Conservation (phyloP, 2,329 filamentous ascomycete species). For the Graphilbum ipis-grandicollis region DNA sequence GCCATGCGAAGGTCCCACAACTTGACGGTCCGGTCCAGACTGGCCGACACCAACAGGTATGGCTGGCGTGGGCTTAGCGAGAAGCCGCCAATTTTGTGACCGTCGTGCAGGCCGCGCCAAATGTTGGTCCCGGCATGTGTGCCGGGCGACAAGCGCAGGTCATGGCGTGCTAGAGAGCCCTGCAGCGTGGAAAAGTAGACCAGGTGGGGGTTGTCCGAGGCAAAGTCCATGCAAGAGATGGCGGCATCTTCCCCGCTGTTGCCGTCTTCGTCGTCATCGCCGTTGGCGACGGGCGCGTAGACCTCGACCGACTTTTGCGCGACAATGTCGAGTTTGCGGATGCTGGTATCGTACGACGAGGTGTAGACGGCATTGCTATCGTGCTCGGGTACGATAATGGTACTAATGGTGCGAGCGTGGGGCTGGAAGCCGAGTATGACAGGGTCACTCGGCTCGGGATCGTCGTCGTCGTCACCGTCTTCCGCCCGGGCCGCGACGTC, state of each 20-base stretch:
- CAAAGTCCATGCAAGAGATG: slow-evolving; percentile 72
- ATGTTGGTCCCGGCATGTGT: slow-evolving; percentile 32
- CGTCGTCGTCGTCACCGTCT: slow-evolving; percentile 27
- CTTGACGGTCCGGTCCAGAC: slow-evolving; percentile 73
- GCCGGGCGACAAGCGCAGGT: slow-evolving; percentile 46
- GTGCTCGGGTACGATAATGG: slow-evolving; percentile 59
- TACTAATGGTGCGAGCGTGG: slow-evolving; percentile 74
- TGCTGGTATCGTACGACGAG: slow-evolving; percentile 82
- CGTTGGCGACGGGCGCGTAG: slow-evolving; percentile 53
- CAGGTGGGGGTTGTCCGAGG: slow-evolving; percentile 48
- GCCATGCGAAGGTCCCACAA: slow-evolving; percentile 88
- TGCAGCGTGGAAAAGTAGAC: slow-evolving; percentile 79
- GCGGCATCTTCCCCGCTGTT: too few relatives aligned
- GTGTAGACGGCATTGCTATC: slow-evolving; percentile 66
- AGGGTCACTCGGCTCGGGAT: slow-evolving; percentile 49
- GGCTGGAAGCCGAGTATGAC: slow-evolving; percentile 81
- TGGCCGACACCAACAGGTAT: slow-evolving; percentile 76
- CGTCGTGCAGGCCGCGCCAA: slow-evolving; percentile 53
- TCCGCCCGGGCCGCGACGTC: slow-evolving; percentile 26
- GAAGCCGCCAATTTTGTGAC: slow-evolving; percentile 90
- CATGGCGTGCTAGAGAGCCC: slow-evolving; percentile 65
- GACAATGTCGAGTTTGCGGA: slow-evolving; percentile 69
- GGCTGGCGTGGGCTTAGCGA: slow-evolving; percentile 63
- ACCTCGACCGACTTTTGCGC: slow-evolving; percentile 67
- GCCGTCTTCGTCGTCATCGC: slow-evolving; percentile 42